Conservation (phyloP, 441 rosid species). For the Croton laevigatus region DNA sequence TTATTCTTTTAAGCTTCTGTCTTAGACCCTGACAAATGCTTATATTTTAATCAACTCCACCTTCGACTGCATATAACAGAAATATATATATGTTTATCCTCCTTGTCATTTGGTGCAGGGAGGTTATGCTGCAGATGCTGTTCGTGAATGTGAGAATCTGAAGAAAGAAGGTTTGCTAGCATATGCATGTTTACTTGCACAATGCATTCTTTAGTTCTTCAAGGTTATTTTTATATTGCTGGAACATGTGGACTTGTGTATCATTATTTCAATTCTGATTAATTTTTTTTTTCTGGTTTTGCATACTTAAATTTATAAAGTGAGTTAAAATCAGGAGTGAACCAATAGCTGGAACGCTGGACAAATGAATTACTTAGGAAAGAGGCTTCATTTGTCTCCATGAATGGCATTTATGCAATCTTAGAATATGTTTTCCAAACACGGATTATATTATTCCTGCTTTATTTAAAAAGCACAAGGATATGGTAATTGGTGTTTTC, state of each 20-base stretch:
- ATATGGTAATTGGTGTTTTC: slow-evolving; percentile 1
- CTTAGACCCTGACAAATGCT: slow-evolving; percentile 3
- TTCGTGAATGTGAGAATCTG: slow-evolving; percentile 64
- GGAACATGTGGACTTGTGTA: background rate
- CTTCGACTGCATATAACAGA: slow-evolving; percentile 3
- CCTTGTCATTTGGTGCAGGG: slow-evolving; percentile 47
- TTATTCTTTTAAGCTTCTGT: slow-evolving; percentile 19
- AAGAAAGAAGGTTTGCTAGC: slow-evolving; percentile 52
- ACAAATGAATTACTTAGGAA: background rate
- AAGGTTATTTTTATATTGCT: slow-evolving; percentile 5
- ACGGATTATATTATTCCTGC: background rate
- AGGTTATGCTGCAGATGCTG: slow-evolving; percentile 64
- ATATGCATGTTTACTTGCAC: slow-evolving; percentile 12
- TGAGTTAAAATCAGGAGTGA: background rate
- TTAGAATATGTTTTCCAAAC: background rate
- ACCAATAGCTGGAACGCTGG: background rate
- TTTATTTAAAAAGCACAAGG: background rate
- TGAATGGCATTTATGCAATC: background rate
- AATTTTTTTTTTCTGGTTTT: background rate
- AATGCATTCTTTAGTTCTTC: slow-evolving; percentile 8
- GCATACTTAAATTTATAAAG: background rate
- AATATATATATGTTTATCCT: slow-evolving; percentile 10
- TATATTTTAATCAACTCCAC: slow-evolving; percentile 6
- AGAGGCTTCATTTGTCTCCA: background rate
- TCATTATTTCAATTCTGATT: background rate